Base-by-base conservation (phyloP, 73 alveolate genomes). In the Paramecium caudatum region DNA sequence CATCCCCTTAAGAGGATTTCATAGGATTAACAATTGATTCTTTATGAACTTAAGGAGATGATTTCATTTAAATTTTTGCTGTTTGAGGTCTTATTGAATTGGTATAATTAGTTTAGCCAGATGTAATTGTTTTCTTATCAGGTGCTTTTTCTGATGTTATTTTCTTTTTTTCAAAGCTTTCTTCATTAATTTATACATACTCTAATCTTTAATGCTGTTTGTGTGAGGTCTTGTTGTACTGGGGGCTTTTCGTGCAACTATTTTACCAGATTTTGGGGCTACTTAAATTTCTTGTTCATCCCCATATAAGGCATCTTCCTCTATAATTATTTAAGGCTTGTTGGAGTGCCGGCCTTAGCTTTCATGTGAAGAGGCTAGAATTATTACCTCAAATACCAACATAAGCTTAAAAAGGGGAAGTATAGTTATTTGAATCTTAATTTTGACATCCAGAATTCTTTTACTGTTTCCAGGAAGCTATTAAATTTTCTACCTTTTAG, bases 391-490 rank as follows among this genome's bases (percentile, higher is more conserved):
- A n/a, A n/a, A n/a, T n/a, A n/a, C n/a, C n/a, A n/a, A n/a, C n/a
- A n/a, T n/a, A n/a, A n/a, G n/a, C n/a, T n/a, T n/a, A n/a, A n/a
- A n/a, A n/a, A n/a, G n/a, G n/a, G n/a, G n/a, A n/a, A n/a, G n/a
- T n/a, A n/a, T n/a, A n/a, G n/a, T 55, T 55, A 55, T 23, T 55
- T 55, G 80, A 55, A 55, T 43, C 30, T 23, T 37, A 55, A 23
- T 55, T 55, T 3, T 27, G 80, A 5, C 46, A 55, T 23, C 46
- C 23, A 27, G 45, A 55, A 55, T 55, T 55, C 17, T 55, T 55
- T 55, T 55, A 9, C 30, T 23, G 80, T 15, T 27, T 55, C 80
- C 80, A 55, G 2, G 80, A 55, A 23, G 80, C 80, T 23, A 55
- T 43, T 55, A 55, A 10, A 23, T 55, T 55, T 55, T 55, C 80